These are phyloP conservation scores for Isochrysis galbana DNA, from an alignment of 78 protist genomes.

Conservation along the genomic window DNA sequence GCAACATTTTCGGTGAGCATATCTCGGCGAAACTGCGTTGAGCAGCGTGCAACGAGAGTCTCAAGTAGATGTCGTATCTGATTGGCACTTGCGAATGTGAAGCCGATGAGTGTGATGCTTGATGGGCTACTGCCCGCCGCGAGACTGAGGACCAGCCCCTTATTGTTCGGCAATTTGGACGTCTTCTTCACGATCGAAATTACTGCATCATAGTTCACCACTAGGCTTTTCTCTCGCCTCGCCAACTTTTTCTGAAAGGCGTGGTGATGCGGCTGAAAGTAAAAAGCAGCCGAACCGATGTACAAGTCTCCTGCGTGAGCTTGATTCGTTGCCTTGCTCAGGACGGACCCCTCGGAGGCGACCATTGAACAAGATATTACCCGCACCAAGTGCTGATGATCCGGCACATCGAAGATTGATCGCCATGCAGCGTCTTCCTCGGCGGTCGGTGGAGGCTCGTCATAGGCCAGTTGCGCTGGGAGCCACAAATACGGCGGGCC, in stretches of 20 bases:
- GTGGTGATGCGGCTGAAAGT: not conserved
- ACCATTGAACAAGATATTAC: not conserved
- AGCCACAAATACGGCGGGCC: not conserved
- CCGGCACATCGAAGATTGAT: not conserved
- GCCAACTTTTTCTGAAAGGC: not conserved
- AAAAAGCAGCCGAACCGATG: not conserved
- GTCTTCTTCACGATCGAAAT: not conserved
- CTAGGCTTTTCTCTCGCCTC: not conserved
- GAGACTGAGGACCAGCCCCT: not conserved
- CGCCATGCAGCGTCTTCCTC: conserved; percentile 2
- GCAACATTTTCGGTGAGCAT: not conserved
- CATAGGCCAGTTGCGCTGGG: not conserved
- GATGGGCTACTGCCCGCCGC: not conserved
- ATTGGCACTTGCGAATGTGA: not conserved
- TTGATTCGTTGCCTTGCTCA: not conserved
- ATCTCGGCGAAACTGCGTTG: not conserved
- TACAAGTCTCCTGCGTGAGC: not conserved
- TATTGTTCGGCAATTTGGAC: not conserved
- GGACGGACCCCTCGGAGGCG: not conserved
- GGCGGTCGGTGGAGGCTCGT: not conserved
- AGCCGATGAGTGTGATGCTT: not conserved
- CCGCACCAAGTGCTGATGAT: not conserved
- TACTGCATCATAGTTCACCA: not conserved
- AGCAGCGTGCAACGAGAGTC: not conserved
- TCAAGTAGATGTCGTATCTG: not conserved